Conservation (phyloP, 2,329 filamentous ascomycete species). For the Anthostomella pinea region DNA sequence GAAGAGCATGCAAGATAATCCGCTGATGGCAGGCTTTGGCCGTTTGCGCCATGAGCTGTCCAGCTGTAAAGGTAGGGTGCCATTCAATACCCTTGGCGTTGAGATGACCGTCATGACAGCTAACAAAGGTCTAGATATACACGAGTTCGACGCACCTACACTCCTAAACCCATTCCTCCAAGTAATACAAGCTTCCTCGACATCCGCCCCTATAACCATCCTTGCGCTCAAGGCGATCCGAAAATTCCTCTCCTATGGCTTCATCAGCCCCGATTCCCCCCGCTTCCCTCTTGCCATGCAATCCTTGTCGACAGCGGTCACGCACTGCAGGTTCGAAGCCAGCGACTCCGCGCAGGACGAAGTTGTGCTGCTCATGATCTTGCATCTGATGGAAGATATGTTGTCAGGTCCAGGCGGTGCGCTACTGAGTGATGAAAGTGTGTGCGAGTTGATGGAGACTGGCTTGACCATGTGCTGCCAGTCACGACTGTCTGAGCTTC, state of each 20-base stretch:
- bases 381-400: conserved; percentile 98
- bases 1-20: conserved; percentile 96
- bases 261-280: conserved; percentile 81
- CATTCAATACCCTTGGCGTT: background rate
- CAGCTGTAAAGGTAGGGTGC: conserved; percentile 68
- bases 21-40: conserved; percentile 91
- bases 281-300: conserved; percentile 91
- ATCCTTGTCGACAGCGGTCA: conserved; percentile 88
- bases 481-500: conserved; percentile 81
- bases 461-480: conserved; percentile 97
- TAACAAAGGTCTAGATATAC: conserved; percentile 63
- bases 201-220: conserved; percentile 92
- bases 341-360: conserved; percentile 94
- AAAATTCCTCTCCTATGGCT: conserved; percentile 94
- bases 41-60: conserved; percentile 85
- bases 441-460: conserved; percentile 99
- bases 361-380: conserved; percentile 87
- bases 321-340: conserved; percentile 95
- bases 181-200: conserved; percentile 93
- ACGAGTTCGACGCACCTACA: conserved; percentile 81
- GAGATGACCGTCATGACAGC: conserved; percentile 4
- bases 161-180: conserved; percentile 92
- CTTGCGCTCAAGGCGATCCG: conserved; percentile 89
- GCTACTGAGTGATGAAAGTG: conserved; percentile 93
- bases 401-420: conserved; percentile 90